Percentiles rank a stretch among this genome's conserved stretches.
Conservation (phyloP, 2,329 filamentous ascomycete species). For the Zymoseptoria ardabiliae region DNA sequence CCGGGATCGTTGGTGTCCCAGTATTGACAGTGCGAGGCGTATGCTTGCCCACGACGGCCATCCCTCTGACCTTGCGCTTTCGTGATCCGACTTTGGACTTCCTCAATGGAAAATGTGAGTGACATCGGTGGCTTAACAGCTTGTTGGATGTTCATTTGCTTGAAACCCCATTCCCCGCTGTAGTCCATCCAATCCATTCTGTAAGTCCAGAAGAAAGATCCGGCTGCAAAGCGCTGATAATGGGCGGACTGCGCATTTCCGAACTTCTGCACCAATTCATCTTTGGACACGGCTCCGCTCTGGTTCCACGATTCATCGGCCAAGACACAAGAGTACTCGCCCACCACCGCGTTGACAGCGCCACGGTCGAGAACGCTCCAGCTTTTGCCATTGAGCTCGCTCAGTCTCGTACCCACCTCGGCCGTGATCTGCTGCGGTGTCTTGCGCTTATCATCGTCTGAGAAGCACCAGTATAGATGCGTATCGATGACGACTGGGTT, state of each 20-base stretch:
- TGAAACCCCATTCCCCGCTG: conserved; percentile 56
- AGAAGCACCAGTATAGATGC: conserved; percentile 53
- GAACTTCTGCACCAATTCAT: conserved; percentile 39
- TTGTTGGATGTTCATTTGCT: conserved; percentile 42
- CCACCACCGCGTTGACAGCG: conserved; percentile 46
- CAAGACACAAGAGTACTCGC: conserved; percentile 53
- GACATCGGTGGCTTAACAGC: conserved; percentile 37
- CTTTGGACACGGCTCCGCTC: conserved; percentile 27
- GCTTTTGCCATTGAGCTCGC: conserved; percentile 40
- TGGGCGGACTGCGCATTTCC: conserved; percentile 42
- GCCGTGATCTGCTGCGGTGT: conserved; percentile 46
- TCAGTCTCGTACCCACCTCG: conserved; percentile 39
- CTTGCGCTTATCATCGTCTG: conserved; percentile 45
- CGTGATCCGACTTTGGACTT: conserved; percentile 33
- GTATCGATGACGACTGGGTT: conserved; percentile 52
- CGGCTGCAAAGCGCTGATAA: conserved; percentile 45
- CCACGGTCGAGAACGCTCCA: conserved; percentile 45
- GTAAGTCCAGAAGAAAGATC: conserved; percentile 54
- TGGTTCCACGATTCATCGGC: conserved; percentile 44
- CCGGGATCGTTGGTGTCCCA: conserved; percentile 43
- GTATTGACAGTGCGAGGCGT: conserved; percentile 42
- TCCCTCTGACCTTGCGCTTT: conserved; percentile 36
- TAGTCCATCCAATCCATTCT: conserved; percentile 55
- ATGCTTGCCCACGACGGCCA: conserved; percentile 31
- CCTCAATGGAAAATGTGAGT: conserved; percentile 31